A percentile compares a stretch with the other conserved stretches of the same genome.
phyloP scores from a whole-genome alignment of 768 basidiomycete genomes.

The Mycena polygramma region DNA sequence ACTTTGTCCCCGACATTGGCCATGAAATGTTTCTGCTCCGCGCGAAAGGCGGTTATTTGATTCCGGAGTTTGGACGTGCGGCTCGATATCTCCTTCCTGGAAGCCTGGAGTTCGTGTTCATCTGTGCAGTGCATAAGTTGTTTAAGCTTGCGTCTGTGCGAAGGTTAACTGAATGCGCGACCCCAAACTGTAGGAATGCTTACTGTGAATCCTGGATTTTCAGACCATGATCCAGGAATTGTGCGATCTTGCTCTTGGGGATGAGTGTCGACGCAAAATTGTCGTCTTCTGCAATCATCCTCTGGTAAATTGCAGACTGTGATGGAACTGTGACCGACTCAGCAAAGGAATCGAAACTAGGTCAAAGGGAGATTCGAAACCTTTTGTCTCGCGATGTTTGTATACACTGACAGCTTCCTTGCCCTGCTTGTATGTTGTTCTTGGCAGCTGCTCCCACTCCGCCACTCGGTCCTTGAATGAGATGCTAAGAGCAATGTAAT shows the following conservation, averaged over 20 bases:
- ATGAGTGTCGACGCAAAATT: conserved; percentile 4
- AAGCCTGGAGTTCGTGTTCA: neutral
- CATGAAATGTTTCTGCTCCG: neutral
- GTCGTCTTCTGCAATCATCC: neutral
- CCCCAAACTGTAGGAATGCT: neutral
- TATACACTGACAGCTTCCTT: conserved; percentile 16
- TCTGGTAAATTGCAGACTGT: conserved; percentile 1
- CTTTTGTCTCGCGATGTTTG: conserved; percentile 7
- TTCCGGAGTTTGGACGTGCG: neutral
- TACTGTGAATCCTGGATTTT: conserved; percentile 15
- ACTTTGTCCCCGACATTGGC: conserved; percentile 2
- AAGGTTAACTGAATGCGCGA: neutral
- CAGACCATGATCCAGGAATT: conserved; percentile 5
- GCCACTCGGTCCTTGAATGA: neutral
- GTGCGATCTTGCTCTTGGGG: conserved; percentile 5
- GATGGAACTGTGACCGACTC: neutral
- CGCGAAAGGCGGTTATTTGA: neutral
- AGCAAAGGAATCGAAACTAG: too few species aligned
- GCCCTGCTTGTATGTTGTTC: neutral
- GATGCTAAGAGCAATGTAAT: conserved; percentile 2
- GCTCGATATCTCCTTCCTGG: neutral
- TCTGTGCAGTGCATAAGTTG: neutral
- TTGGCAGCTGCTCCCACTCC: neutral
- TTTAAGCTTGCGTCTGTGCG: neutral
- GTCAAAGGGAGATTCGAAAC: neutral